A percentile compares a stretch with the other conserved stretches of the same genome.
Conservation (phyloP, 768 basidiomycete species). For the Boletus pseudopeckii region DNA sequence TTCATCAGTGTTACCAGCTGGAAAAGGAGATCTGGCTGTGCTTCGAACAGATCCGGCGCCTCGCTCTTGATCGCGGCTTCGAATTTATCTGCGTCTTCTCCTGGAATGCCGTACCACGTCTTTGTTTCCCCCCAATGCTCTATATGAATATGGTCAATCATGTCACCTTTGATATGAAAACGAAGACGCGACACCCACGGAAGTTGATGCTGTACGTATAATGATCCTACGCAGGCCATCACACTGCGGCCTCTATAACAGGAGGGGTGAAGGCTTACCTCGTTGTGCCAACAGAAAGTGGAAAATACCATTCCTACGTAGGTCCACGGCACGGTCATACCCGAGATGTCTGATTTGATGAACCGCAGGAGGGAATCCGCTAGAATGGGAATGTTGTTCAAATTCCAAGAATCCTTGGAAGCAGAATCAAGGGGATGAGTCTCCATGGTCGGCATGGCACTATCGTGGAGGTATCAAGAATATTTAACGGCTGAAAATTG, state of each 20-base stretch:
- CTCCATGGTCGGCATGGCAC: conserved; percentile 94
- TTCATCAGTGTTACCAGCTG: conserved; percentile 98
- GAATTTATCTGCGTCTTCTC: conserved; percentile 92
- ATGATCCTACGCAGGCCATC: conserved; percentile 65
- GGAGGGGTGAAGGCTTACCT: conserved; percentile 46
- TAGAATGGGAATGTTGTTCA: conserved; percentile 95
- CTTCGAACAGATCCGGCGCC: conserved; percentile 97
- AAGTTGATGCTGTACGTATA: conserved; percentile 96
- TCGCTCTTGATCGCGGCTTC: conserved; percentile 93
- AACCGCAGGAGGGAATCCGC: conserved; percentile 91
- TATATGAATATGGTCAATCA: conserved; percentile 35
- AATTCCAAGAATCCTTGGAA: conserved; percentile 92
- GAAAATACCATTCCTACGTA: conserved; percentile 99
- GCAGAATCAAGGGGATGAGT: conserved; percentile 86
- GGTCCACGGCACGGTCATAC: conserved; percentile 99
- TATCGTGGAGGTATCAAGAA: conserved; percentile 30
- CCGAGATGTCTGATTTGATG: conserved; percentile 98
- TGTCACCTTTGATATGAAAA: conserved; percentile 17
- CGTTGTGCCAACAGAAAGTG: conserved; percentile 99
- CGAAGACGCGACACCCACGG: conserved; percentile 51
- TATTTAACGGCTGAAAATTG: conserved; percentile 30
- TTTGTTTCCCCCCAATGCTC: conserved; percentile 99
- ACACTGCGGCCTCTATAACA: conserved; percentile 22
- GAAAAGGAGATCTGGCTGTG: conserved; percentile 94
- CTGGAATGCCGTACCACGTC: conserved; percentile 99